phyloP scores from a whole-genome alignment of 176 grass and related monocot genomes.

The Carex littledalei region DNA sequence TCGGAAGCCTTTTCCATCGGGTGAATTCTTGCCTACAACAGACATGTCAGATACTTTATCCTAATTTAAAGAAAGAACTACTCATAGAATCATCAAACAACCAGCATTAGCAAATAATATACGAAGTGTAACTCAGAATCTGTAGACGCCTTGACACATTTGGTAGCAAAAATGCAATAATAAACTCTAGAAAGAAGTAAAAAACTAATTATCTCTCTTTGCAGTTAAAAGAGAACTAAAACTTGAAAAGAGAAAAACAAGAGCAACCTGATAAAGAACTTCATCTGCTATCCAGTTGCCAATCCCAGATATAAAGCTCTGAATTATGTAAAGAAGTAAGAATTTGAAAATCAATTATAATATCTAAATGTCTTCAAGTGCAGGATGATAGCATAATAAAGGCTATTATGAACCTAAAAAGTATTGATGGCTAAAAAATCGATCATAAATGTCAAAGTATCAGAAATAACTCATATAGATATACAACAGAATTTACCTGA shows the following conservation, averaged over 20 bases:
- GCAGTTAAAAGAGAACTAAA: neutral
- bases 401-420: neutral
- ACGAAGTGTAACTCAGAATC: neutral
- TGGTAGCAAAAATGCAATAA: neutral
- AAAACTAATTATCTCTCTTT: neutral
- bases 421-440: neutral
- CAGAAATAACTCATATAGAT: neutral
- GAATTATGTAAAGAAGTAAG: neutral
- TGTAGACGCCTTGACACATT: neutral
- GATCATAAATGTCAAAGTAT: neutral
- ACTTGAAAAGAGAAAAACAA: neutral
- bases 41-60: neutral
- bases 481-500: conserved; percentile 41
- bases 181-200: neutral
- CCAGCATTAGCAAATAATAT: neutral
- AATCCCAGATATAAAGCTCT: conserved; percentile 80
- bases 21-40: conserved; percentile 64
- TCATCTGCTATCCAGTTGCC: conserved; percentile 82
- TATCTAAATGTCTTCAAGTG: neutral
- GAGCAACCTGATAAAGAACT: conserved; percentile 73
- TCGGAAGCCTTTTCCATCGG: conserved; percentile 62
- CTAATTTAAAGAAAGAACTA: neutral
- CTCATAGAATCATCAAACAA: neutral
- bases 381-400: neutral
- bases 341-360: neutral